Evolutionary conservation across 2,329 filamentous ascomycete species (phyloP), one percentile per base, ranked within the genome.

Genomic region (Hypoxylon sp.): DNA sequence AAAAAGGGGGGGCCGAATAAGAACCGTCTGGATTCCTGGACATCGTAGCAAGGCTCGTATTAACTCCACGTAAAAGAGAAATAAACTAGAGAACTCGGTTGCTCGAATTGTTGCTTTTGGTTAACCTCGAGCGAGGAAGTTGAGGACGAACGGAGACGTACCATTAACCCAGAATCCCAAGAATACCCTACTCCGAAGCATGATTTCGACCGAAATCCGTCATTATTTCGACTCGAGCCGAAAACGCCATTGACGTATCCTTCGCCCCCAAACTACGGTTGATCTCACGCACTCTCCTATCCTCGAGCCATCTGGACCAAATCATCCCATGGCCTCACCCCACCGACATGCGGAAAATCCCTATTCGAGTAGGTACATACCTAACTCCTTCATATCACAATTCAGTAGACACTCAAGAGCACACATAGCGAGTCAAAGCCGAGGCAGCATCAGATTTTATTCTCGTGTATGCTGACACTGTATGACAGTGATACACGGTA

Each of bases 401-500:
- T 24, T n/a, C 11, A 15, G 1, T 2, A 5, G 15, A 15, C 5
- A 5, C 22, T n/a, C n/a, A n/a, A 26, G 24, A 26, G 24, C 24
- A 15, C 30, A 2, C 19, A 47, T 11, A 26, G 20, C 52, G 24
- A 57, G 28, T 19, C 49, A 15, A 11, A 34, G 24, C 50, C 20
- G 8, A 19, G 26, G 24, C 8, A 51, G 6, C 44, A 28, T 28
- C 41, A 24, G 51, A 39, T 32, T 49, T 43, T 32, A 28, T 24
- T 56, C 46, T 37, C 50, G 51, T 22, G 49, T 51, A 55, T 56
- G 59, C 59, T 50, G 53, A 62, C 62, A 59, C 44, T n/a, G 63
- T 65, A 63, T 56, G 15, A 65, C 63, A 19, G 62, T 61, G 28
- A 28, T 39, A 54, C 51, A 62, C 54, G 49, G 46, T 17, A 55